Base-by-base conservation (phyloP, 495 filamentous ascomycete genomes). In the Venustampulla echinocandica region DNA sequence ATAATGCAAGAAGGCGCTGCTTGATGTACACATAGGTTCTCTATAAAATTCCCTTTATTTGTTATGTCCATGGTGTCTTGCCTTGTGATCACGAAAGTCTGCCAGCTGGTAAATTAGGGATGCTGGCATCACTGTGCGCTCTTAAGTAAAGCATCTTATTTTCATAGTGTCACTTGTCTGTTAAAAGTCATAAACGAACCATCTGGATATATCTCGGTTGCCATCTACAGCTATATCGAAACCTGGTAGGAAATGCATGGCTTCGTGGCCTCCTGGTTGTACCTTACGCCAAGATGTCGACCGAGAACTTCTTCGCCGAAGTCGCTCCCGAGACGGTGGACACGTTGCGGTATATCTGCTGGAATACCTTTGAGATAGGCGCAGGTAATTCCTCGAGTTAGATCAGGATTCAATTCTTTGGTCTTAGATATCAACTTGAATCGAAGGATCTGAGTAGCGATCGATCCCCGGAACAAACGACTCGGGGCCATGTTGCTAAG, bases 11-110 rank as follows among this genome's bases (percentile, higher is more conserved):
- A 51, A 46, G 33, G 35, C 46, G 56, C 40, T 39, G 52, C 34
- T 54, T 54, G 33, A 54, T 61, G 55, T 58, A 58, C 52, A 61
- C 58, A 61, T 61, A 61, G 54, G 34, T 52, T 30, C 52, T 30
- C 27, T 30, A 30, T n/a, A 30, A 30, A 7, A 7, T 30, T 30
- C 27, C n/a, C 27, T 30, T 30, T n/a, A n/a, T n/a, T n/a, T n/a
- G n/a, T n/a, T n/a, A n/a, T n/a, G n/a, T n/a, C n/a, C n/a, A n/a
- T n/a, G n/a, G n/a, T n/a, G n/a, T n/a, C n/a, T n/a, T n/a, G n/a
- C n/a, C n/a, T n/a, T n/a, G n/a, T n/a, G n/a, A n/a, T n/a, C n/a
- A n/a, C n/a, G n/a, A n/a, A n/a, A n/a, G n/a, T n/a, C n/a, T n/a
- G n/a, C n/a, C n/a, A n/a, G n/a, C n/a, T n/a, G n/a, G n/a, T n/a